Evolutionary conservation across 139 green algal genomes (phyloP).

Genomic region (Chlamydomonas sp.): DNA sequence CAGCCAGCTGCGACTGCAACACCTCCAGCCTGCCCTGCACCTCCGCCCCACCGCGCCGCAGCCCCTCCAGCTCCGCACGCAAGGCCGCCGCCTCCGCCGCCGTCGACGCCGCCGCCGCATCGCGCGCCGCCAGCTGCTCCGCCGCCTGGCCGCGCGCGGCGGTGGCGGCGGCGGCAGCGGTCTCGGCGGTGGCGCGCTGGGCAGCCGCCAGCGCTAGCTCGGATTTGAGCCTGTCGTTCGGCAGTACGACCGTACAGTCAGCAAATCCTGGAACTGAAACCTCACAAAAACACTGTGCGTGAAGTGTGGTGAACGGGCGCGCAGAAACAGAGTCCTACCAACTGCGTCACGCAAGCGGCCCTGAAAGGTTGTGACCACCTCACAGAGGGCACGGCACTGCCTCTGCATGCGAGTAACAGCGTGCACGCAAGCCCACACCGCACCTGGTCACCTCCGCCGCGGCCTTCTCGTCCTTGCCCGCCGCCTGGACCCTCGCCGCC

Average conservation of each 20-base stretch:
- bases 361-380: too few species aligned
- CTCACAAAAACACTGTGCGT: too few species aligned
- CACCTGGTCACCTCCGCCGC: not conserved
- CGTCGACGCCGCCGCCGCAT: not conserved
- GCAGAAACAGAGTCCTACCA: too few species aligned
- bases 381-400: too few species aligned
- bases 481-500: not conserved
- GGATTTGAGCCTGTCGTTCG: not conserved
- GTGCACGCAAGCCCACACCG: not conserved
- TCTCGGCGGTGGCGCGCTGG: not conserved
- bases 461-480: not conserved
- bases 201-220: not conserved
- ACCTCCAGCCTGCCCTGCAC: not conserved
- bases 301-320: too few species aligned
- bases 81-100: constrained; percentile 4
- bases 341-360: too few species aligned
- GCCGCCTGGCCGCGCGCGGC: not conserved
- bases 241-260: too few species aligned
- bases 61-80: not conserved
- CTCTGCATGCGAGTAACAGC: too few species aligned
- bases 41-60: not conserved
- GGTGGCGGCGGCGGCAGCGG: not conserved
- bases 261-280: too few species aligned
- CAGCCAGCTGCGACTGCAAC: not conserved
- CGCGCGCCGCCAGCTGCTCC: not conserved